A percentile compares a stretch with the other conserved stretches of the same genome.
Evolutionary conservation across 2,329 filamentous ascomycete species (phyloP).

Genomic region (Phoma sp.): DNA sequence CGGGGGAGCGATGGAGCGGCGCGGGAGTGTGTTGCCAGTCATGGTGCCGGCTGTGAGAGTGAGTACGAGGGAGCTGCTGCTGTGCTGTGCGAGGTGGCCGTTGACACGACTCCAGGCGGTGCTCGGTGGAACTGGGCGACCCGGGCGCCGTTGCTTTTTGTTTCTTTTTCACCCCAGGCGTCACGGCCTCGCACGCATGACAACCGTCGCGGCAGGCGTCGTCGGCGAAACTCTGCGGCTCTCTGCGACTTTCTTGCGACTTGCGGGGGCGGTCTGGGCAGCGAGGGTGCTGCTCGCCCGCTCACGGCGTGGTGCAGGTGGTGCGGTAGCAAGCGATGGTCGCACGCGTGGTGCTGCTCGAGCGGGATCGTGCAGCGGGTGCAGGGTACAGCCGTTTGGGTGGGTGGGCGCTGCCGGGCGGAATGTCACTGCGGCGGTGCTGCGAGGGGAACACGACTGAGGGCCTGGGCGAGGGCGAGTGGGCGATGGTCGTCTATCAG

Average conservation of each 20-base stretch:
- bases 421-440: background rate
- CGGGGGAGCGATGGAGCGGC: slow-evolving; percentile 69
- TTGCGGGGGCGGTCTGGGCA: background rate
- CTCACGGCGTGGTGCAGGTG: slow-evolving; percentile 3
- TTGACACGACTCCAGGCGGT: background rate
- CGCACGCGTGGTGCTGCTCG: background rate
- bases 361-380: slow-evolving; percentile 4
- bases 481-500: background rate
- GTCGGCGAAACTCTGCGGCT: slow-evolving; percentile 1
- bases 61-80: background rate
- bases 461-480: background rate
- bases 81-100: background rate
- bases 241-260: no score
- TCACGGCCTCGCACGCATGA: slow-evolving; percentile 16
- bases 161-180: slow-evolving; percentile 3
- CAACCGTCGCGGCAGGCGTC: slow-evolving; percentile 7
- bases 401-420: background rate
- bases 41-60: slow-evolving; percentile 26
- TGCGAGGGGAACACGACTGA: background rate
- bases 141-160: slow-evolving; percentile 3
- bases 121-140: background rate
- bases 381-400: slow-evolving; percentile 2
- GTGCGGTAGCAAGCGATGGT: slow-evolving; percentile 14
- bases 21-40: slow-evolving; percentile 69
- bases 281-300: slow-evolving; percentile 7